Percentiles rank a stretch among this genome's conserved stretches.
These are phyloP conservation scores for Sclerotinia subarctica DNA, from an alignment of 2,329 filamentous ascomycete species.

Conservation along the genomic window DNA sequence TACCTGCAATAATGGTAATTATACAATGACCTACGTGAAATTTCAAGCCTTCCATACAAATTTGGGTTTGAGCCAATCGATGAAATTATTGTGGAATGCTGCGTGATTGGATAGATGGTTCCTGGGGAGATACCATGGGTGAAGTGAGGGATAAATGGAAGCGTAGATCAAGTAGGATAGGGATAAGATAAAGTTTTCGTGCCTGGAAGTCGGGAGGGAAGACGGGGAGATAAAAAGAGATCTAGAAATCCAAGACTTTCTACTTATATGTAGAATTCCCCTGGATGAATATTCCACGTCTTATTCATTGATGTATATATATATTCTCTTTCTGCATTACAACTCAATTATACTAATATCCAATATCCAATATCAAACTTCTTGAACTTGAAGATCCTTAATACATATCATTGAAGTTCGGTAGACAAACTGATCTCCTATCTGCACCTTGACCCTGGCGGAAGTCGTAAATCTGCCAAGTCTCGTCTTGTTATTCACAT, in stretches of 20 bases:
- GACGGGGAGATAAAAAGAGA: neutral
- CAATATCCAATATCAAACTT: too few species aligned
- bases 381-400: too few species aligned
- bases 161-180: neutral
- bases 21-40: too few species aligned
- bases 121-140: neutral
- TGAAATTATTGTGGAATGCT: neutral
- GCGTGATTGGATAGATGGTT: neutral
- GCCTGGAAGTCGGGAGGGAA: neutral
- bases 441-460: neutral
- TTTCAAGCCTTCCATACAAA: neutral
- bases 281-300: neutral
- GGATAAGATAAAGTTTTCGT: neutral
- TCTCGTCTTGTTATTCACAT: neutral
- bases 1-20: too few species aligned
- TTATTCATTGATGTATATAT: too few species aligned
- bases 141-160: neutral
- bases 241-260: neutral
- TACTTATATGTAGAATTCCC: neutral
- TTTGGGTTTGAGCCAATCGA: neutral
- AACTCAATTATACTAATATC: too few species aligned
- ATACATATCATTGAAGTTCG: too few species aligned
- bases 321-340: too few species aligned
- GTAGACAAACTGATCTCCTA: too few species aligned
- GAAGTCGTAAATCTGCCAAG: neutral